Conservation (phyloP, 169 alveolate species). For the Plasmodium cynomolgi region DNA sequence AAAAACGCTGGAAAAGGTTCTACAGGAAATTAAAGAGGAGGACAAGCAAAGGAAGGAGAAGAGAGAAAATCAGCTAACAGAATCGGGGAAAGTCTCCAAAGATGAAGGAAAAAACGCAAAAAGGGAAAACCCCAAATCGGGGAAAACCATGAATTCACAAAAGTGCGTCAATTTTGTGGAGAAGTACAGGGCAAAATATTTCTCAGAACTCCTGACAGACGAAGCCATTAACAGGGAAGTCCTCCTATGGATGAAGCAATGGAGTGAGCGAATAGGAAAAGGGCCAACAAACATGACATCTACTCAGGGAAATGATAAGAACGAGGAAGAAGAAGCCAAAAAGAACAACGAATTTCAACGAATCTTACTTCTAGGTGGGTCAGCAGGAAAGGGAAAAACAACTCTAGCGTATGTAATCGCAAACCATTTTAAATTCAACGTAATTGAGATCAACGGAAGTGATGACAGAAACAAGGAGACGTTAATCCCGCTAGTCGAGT, state of each 20-base stretch:
- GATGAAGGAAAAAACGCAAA: not conserved
- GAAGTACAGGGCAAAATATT: constrained; percentile 81
- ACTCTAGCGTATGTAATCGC: constrained; percentile 92
- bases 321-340: constrained; percentile 6
- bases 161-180: constrained; percentile 26
- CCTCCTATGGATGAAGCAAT: constrained; percentile 73
- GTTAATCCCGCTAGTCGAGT: constrained; percentile 79
- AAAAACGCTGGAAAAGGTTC: constrained; percentile 6
- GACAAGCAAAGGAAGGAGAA: not conserved
- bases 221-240: constrained; percentile 83
- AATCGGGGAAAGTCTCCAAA: not conserved
- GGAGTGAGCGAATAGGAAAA: constrained; percentile 62
- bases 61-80: not conserved
- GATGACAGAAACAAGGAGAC: constrained; percentile 94
- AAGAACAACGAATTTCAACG: constrained; percentile 70
- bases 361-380: constrained; percentile 92
- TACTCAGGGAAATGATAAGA: not conserved
- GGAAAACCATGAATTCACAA: not conserved
- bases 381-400: constrained; percentile 98
- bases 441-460: constrained; percentile 96
- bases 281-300: not conserved
- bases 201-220: constrained; percentile 82
- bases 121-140: not conserved
- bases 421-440: constrained; percentile 91
- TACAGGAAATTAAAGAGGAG: constrained; percentile 39